phyloP scores from a whole-genome alignment of 2,329 filamentous ascomycete genomes.

The Colletotrichum eremochloae region DNA sequence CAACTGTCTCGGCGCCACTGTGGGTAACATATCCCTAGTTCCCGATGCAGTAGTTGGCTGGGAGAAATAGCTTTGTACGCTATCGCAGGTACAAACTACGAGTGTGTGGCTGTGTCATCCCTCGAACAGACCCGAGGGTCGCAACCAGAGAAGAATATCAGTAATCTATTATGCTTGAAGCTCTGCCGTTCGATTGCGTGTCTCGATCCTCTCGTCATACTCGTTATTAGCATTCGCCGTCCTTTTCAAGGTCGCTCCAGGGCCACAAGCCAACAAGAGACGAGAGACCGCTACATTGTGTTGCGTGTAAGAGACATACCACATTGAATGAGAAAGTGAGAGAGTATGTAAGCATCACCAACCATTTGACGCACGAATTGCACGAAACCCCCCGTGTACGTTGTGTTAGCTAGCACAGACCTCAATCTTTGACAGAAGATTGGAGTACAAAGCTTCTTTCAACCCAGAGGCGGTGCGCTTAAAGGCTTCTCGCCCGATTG shows the following conservation, averaged over 20 bases:
- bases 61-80: background rate
- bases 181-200: background rate
- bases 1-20: background rate
- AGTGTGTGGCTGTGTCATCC: no score
- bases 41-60: background rate
- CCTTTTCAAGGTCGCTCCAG: background rate
- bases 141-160: background rate
- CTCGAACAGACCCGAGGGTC: background rate
- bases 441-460: conserved; percentile 13
- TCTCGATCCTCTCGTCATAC: background rate
- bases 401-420: background rate
- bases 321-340: no score
- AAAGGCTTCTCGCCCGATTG: conserved; percentile 9
- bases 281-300: no score
- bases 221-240: background rate
- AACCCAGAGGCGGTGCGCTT: background rate
- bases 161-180: background rate
- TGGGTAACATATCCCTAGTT: background rate
- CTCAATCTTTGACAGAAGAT: background rate
- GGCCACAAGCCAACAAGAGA: no score
- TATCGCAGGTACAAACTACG: background rate
- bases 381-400: no score
- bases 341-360: no score
- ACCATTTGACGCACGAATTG: no score
- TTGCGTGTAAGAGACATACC: no score